A percentile compares a stretch with the other conserved stretches of the same genome.
These are phyloP conservation scores for Pyronema omphalodes DNA, from an alignment of 495 filamentous ascomycete species.

Conservation along the genomic window DNA sequence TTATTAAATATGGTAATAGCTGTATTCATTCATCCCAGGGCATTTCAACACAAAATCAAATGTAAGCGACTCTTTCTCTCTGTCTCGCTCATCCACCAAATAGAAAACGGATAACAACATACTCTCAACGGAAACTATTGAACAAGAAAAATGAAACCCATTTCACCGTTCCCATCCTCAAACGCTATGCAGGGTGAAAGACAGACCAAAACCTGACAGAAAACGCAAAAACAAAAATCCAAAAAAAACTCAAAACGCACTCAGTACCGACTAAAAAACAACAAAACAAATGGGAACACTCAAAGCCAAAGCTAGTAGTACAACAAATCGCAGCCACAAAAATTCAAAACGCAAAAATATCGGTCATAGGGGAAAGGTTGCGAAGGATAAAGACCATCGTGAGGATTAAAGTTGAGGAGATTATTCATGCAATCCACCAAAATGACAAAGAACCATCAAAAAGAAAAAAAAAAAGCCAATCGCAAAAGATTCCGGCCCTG, in stretches of 20 bases:
- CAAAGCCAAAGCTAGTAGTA: constrained; percentile 1
- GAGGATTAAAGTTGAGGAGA: background rate
- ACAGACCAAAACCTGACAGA: no score
- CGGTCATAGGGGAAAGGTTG: background rate
- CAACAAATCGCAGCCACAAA: background rate
- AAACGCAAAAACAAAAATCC: background rate
- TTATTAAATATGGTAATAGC: background rate
- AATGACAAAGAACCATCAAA: background rate
- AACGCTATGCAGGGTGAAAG: constrained; percentile 2
- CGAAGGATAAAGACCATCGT: background rate
- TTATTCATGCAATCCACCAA: background rate
- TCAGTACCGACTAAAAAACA: background rate
- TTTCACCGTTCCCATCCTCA: constrained; percentile 1
- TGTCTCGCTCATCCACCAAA: no score
- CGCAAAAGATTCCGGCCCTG: background rate
- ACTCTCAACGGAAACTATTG: background rate
- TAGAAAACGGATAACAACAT: background rate
- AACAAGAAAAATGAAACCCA: constrained; percentile 1
- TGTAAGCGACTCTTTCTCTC: no score
- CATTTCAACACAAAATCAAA: background rate
- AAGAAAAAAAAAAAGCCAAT: background rate
- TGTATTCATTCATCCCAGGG: background rate
- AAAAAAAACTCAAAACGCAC: background rate
- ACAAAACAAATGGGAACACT: background rate
- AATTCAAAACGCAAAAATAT: background rate